Evolutionary conservation across 1,284 basidiomycete species (phyloP), one percentile per base, ranked within the genome.

Genomic region (Austropuccinia psidii): DNA sequence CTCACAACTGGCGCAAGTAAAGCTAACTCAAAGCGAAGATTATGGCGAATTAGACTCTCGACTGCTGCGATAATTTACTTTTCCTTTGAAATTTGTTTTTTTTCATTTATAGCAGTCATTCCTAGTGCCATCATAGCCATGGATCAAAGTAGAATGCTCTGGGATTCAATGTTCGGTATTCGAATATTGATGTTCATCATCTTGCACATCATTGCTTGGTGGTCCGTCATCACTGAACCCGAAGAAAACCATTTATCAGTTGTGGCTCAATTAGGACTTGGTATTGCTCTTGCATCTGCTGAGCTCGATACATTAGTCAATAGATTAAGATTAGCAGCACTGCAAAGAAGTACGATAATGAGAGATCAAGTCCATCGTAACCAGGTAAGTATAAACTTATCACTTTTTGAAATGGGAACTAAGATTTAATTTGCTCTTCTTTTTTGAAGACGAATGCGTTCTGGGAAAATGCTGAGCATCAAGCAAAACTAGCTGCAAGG

Each of bases 271-370:
- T 15, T 64, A n/a, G 69, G 69, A 27, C 9, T 73, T 45, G 39
- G n/a, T 15, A 43, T 73, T 27, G 69, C 43, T 41, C 9, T 37
- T 19, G 29, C 62, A 7, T 43, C 45, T 24, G 5, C 55, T 9
- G 47, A 61, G 11, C 35, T 73, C 15, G 69, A 73, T 37, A 49
- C 31, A n/a, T 45, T 73, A 33, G 49, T 62, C 50, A 73, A 62
- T 55, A 27, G 69, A 27, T 49, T 73, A 1, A 61, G 69, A 54
- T 24, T 73, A 4, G 24, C 69, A 17, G 57, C 69, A 4, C 58
- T 73, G n/a, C 69, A 73, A 62, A 41, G 69, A 24, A 73, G 43
- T 64, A 21, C 69, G 0, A 17, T 73, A 0, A 61, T 73, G 58
- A 49, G 60, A 41, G 69, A 73, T 54, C 31, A 31, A 9, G 27